These are phyloP conservation scores for Seminavis robusta DNA, from an alignment of 108 stramenopile species.

Conservation along the genomic window DNA sequence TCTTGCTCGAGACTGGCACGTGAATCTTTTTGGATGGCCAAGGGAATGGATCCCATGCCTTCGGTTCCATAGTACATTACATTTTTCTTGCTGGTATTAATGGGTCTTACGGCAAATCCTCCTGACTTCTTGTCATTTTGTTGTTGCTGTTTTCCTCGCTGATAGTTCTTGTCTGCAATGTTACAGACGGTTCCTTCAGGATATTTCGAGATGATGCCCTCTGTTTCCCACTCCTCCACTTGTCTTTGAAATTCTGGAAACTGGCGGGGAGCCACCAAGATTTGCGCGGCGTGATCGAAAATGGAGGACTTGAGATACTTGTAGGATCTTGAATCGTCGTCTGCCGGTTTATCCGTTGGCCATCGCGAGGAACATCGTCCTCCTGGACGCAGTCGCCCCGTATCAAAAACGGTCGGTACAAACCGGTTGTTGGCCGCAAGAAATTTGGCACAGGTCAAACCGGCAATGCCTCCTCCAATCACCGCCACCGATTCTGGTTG, in stretches of 20 bases:
- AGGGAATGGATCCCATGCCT: slow-evolving; percentile 59
- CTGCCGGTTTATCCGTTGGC: slow-evolving; percentile 33
- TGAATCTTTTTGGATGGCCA: slow-evolving; percentile 28
- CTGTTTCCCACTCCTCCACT: slow-evolving; percentile 55
- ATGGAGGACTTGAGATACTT: slow-evolving; percentile 3
- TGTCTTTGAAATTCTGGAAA: slow-evolving; percentile 47
- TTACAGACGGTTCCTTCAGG: slow-evolving; percentile 40
- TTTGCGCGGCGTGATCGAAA: slow-evolving; percentile 82
- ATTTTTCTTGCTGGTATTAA: background rate
- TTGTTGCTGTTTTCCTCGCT: too few species aligned
- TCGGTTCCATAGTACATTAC: slow-evolving; percentile 50
- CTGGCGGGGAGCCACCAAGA: slow-evolving; percentile 30
- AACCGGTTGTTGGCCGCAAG: slow-evolving; percentile 6
- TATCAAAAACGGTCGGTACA: slow-evolving; percentile 62
- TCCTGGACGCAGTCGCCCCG: slow-evolving; percentile 75
- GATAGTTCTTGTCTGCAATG: slow-evolving; percentile 9
- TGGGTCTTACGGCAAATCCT: too few species aligned
- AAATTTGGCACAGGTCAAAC: slow-evolving; percentile 61
- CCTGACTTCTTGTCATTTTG: too few species aligned
- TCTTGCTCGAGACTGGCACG: slow-evolving; percentile 48
- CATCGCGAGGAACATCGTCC: slow-evolving; percentile 68
- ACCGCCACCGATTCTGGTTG: slow-evolving; percentile 48
- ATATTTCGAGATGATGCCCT: slow-evolving; percentile 42
- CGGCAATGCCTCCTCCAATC: slow-evolving; percentile 81
- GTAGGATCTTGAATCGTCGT: background rate